phyloP scores from a whole-genome alignment of 2,329 filamentous ascomycete genomes.

The Pseudodiploospora longispora region DNA sequence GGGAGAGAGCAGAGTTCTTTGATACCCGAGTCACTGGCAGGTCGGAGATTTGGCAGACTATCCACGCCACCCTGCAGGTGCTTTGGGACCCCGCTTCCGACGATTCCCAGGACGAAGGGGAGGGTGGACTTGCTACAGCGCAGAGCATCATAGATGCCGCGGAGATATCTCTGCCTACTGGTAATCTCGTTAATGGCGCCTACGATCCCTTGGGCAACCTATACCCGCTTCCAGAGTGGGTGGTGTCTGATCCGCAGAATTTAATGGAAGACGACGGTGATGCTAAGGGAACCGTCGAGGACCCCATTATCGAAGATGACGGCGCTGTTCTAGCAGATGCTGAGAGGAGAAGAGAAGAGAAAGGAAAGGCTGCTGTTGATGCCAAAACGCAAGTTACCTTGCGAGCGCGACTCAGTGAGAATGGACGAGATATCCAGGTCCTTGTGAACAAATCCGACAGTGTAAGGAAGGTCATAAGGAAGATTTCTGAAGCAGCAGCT shows the following conservation, averaged over 20 bases:
- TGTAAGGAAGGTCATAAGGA: conserved; percentile 55
- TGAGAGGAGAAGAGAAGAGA: conserved; percentile 42
- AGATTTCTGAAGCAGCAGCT: conserved; percentile 53
- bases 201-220: conserved; percentile 65
- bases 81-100: conserved; percentile 49
- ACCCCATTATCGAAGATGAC: conserved; percentile 28
- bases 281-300: conserved; percentile 26
- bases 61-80: conserved; percentile 59
- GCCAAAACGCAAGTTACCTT: conserved; percentile 49
- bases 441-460: conserved; percentile 50
- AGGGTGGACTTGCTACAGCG: conserved; percentile 52
- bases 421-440: conserved; percentile 54
- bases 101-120: conserved; percentile 27
- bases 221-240: conserved; percentile 60
- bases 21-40: conserved; percentile 78
- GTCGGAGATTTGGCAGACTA: conserved; percentile 70
- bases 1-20: conserved; percentile 77
- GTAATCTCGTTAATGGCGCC: conserved; percentile 61
- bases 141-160: conserved; percentile 75
- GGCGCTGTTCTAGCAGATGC: conserved; percentile 24
- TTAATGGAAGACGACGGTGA: conserved; percentile 31
- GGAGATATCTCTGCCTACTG: conserved; percentile 66
- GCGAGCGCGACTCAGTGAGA: conserved; percentile 58
- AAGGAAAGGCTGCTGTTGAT: conserved; percentile 49
- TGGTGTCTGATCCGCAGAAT: conserved; percentile 59